Evolutionary conservation across 495 filamentous ascomycete species (phyloP), one percentile per base, ranked within the genome.

Genomic region (Daldinia childiae): DNA sequence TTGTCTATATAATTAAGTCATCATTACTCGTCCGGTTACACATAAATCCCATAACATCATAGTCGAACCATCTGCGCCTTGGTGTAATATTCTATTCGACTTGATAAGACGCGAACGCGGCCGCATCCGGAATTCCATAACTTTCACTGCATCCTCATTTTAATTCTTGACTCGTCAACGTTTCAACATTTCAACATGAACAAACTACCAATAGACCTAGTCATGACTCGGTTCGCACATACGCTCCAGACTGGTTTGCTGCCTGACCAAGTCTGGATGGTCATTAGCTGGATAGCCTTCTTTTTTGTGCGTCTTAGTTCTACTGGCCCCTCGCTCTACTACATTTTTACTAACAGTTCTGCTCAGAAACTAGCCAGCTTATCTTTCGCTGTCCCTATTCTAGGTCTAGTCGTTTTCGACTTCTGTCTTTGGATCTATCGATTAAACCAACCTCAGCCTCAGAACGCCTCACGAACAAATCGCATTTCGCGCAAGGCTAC

Each of bases 401-500:
- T 79, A 26, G 56, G 76, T 19, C 45, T 77, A 1, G 73, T 77
- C 58, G n/a, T 82, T 32, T 82, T 82, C 64, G 83, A 85, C 66
- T 69, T 85, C 45, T 65, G 65, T n/a, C 75, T 85, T 27, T 85
- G 82, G 82, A 52, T 83, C 15, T 84, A 78, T 76, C 77, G 82
- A 64, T 63, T 82, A 14, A 72, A 66, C 61, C 68, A 48, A 27
- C 73, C 73, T n/a, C 62, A 54, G 17, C 52, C 54, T 29, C 50
- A 52, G 32, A 73, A 76, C 11, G 50, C 65, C 7, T 45, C 57
- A 15, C 70, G 50, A 36, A 51, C 71, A 11, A 62, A 45, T 55
- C 73, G 68, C 54, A 66, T 72, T 8, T 57, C 59, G 7, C 61
- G 29, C 51, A 38, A 50, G 11, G 15, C 19, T 38, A 38, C 57